Evolutionary conservation across 2,329 filamentous ascomycete species (phyloP).

Genomic region (Escovopsis weberi): DNA sequence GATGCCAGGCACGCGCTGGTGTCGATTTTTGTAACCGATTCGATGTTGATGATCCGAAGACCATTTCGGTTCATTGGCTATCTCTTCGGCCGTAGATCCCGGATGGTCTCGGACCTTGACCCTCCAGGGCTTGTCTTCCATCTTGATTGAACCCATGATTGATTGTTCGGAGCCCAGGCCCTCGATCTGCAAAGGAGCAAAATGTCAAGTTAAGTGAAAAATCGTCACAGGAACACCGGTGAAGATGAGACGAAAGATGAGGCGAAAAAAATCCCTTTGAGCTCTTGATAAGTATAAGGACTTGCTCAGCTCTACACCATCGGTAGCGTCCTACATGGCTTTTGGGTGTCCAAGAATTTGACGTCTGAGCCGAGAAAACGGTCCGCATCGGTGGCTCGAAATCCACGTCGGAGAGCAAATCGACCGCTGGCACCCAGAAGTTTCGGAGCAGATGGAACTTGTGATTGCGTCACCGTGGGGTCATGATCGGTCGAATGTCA

Average conservation of each 20-base stretch:
- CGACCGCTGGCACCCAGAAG: background rate
- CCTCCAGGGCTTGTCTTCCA: background rate
- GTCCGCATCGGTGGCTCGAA: too few species aligned
- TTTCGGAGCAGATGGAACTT: background rate
- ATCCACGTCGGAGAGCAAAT: background rate
- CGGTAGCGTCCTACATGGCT: too few species aligned
- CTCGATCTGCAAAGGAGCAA: too few species aligned
- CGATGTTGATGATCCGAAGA: slow-evolving; percentile 20
- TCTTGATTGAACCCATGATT: background rate
- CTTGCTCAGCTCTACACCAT: too few species aligned
- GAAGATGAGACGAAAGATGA: too few species aligned
- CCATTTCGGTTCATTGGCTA: slow-evolving; percentile 24
- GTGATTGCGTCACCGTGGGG: background rate
- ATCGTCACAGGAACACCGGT: too few species aligned
- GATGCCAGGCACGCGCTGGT: slow-evolving; percentile 21
- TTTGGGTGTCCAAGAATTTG: too few species aligned
- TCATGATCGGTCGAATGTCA: background rate
- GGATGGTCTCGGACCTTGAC: slow-evolving; percentile 13
- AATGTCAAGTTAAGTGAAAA: too few species aligned
- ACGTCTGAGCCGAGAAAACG: too few species aligned
- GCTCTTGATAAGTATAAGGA: too few species aligned
- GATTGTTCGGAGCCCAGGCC: too few species aligned
- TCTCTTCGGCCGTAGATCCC: slow-evolving; percentile 17
- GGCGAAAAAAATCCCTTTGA: too few species aligned
- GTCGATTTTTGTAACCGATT: slow-evolving; percentile 22